Evolutionary conservation across 352 stramenopile species (phyloP), one percentile per base, ranked within the genome.

Genomic region (Thraustochytrium sp.): DNA sequence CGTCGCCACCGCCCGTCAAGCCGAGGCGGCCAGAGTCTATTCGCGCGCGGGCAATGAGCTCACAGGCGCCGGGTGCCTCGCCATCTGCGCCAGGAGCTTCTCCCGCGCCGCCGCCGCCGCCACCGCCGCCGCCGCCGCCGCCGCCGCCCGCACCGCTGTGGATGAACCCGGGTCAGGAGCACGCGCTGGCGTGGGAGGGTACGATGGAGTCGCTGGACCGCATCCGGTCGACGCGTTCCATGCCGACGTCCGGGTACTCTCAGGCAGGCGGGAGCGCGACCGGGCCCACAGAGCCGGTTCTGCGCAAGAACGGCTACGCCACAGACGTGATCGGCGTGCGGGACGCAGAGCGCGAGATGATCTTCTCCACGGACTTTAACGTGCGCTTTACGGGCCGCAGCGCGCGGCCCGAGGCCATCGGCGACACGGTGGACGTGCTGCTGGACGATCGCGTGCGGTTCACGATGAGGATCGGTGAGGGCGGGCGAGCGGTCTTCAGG

Each of bases 311-410:
- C 42, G 59, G 59, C 4, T 72, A 72, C n/a, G 59, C 59, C 38
- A 72, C 59, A 4, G 59, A 72, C 2, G 59, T 72, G 11, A 29
- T 72, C 38, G 59, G 34, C 0, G 59, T 72, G 11, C 9, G 59
- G 18, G 37, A 8, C 59, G 26, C 16, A 18, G 59, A 72, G 26
- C 37, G 8, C 34, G 59, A 29, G 23, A 29, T 34, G 18, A 44
- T 77, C 23, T 77, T 77, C 31, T 36, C 42, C 18, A 77, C 64
- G n/a, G 31, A 34, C 46, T 77, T 77, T 26, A 77, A 80, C 31
- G 68, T 80, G 18, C 68, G 68, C 21, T 80, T 80, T 26, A 80
- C 68, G 21, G 68, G 68, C 4, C 68, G 68, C 23, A 80, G 68
- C 53, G 68, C n/a, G 4, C n/a, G 48, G 23, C 26, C 51, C 23